Percentiles rank a stretch among this genome's conserved stretches.
These are phyloP conservation scores for Neofusicoccum sp. DNA, from an alignment of 2,329 filamentous ascomycete genomes.

Conservation along the genomic window DNA sequence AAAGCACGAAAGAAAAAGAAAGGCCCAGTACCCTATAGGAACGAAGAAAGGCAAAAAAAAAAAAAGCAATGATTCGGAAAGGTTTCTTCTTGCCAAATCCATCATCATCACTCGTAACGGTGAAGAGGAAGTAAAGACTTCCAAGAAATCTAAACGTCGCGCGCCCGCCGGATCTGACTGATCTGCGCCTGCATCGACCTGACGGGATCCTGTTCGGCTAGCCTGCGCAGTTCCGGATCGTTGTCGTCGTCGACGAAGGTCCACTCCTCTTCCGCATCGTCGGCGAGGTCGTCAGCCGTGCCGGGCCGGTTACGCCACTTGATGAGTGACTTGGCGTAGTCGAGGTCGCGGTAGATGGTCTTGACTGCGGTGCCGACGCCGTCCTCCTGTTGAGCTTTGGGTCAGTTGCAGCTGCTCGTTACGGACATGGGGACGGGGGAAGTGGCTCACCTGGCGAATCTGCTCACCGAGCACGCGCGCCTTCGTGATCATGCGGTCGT, in stretches of 20 bases:
- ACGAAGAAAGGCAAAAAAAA: not conserved
- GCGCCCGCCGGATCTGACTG: not conserved
- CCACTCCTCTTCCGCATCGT: constrained; percentile 81
- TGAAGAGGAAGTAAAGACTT: not conserved
- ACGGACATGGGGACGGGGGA: no score
- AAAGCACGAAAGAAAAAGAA: not conserved
- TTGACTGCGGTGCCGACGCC: constrained; percentile 90
- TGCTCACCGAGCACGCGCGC: constrained; percentile 78
- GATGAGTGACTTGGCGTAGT: constrained; percentile 84
- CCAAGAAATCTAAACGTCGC: not conserved
- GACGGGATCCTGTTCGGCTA: constrained; percentile 13
- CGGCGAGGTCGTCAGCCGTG: constrained; percentile 28
- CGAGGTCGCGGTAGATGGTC: constrained; percentile 88
- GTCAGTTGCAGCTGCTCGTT: constrained; percentile 29
- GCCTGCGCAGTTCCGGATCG: constrained; percentile 36
- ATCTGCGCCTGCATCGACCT: not conserved
- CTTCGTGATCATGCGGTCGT: constrained; percentile 86
- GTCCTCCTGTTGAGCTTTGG: constrained; percentile 66
- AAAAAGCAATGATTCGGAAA: not conserved
- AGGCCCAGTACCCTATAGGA: not conserved
- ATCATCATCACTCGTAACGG: no score
- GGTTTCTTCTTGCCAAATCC: no score
- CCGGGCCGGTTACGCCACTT: constrained; percentile 42
- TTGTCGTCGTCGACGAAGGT: constrained; percentile 74
- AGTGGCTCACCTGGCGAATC: constrained; percentile 74